phyloP scores from a whole-genome alignment of 176 grass and related monocot species.

The Rhipidocladum racemiflorum region DNA sequence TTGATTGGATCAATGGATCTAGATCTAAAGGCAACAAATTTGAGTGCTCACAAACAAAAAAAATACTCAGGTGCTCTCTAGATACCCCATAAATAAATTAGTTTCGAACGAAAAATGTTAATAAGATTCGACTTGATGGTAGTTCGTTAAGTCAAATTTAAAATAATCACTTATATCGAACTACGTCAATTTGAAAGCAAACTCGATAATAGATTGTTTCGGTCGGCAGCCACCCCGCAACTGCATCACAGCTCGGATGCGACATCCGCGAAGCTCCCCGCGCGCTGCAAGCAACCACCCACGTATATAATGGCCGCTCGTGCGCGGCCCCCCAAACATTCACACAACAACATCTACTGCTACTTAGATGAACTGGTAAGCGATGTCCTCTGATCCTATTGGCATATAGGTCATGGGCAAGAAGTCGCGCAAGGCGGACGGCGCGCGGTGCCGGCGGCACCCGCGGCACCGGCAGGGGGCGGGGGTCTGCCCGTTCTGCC shows the following conservation, averaged over 20 bases:
- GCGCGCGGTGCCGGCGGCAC: slow-evolving; percentile 56
- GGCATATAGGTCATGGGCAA: slow-evolving; percentile 26
- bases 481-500: slow-evolving; percentile 75
- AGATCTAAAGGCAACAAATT: too few species aligned
- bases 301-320: slow-evolving; percentile 22
- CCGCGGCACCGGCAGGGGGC: slow-evolving; percentile 34
- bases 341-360: background rate
- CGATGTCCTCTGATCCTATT: background rate
- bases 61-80: too few species aligned
- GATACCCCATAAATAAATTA: too few species aligned
- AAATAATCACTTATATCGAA: too few species aligned
- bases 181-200: too few species aligned
- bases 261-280: slow-evolving; percentile 40
- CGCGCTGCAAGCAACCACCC: background rate
- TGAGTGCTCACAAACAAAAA: too few species aligned
- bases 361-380: background rate
- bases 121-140: too few species aligned
- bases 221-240: background rate
- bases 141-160: too few species aligned
- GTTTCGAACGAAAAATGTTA: too few species aligned
- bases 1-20: too few species aligned
- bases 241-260: slow-evolving; percentile 1
- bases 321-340: background rate
- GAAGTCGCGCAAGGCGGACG: slow-evolving; percentile 16
- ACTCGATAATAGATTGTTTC: too few species aligned